phyloP scores from a whole-genome alignment of 768 basidiomycete species.

The Boletus rubroflammeus region DNA sequence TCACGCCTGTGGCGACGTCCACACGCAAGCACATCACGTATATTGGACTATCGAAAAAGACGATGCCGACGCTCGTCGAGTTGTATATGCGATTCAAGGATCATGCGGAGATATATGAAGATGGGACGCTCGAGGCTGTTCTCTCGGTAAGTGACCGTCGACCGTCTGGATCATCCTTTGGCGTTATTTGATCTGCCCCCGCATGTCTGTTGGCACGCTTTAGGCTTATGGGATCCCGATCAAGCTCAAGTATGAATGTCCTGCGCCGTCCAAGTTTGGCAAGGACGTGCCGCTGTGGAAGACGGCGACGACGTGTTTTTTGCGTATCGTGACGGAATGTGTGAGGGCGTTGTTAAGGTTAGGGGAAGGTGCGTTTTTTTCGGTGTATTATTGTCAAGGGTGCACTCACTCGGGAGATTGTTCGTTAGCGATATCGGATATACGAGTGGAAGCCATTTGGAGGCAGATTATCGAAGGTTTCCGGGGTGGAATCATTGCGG shows the following conservation, averaged over 20 bases:
- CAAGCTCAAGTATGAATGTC: conserved; percentile 94
- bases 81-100: conserved; percentile 68
- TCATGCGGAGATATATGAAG: conserved; percentile 58
- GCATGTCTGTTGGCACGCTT: background rate
- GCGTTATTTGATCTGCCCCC: background rate
- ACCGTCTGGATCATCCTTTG: background rate
- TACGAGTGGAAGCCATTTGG: conserved; percentile 81
- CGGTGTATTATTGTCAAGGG: background rate
- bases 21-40: conserved; percentile 75
- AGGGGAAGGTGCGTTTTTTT: conserved; percentile 44
- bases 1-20: conserved; percentile 5
- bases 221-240: conserved; percentile 89
- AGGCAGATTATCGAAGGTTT: conserved; percentile 78
- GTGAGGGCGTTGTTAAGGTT: conserved; percentile 48
- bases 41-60: conserved; percentile 83
- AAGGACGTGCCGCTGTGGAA: conserved; percentile 92
- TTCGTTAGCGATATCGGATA: conserved; percentile 50
- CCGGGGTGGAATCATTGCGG: conserved; percentile 75
- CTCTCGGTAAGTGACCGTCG: conserved; percentile 54
- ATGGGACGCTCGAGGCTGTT: conserved; percentile 83
- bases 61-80: conserved; percentile 81
- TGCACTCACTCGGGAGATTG: background rate
- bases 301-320: conserved; percentile 80
- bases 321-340: conserved; percentile 70
- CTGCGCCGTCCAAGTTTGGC: conserved; percentile 81